Base-by-base conservation (phyloP, 306 rosid species). In the Aeschynomene evenia region DNA sequence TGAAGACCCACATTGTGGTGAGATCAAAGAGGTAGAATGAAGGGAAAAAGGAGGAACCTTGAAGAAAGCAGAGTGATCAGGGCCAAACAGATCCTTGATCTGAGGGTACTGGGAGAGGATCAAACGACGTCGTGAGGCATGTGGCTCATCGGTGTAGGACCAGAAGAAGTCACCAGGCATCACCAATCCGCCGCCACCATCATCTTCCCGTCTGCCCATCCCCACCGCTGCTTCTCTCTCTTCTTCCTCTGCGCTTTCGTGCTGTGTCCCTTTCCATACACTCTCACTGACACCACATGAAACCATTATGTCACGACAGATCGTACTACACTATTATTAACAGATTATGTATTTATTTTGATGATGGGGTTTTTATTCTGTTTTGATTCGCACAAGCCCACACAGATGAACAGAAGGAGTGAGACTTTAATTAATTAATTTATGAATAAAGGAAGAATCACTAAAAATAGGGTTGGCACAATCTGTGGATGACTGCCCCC, bases 141-240 rank as follows among this genome's bases (percentile, higher is more conserved):
- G 98, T 31, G 98, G 98, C 75, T 93, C 97, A 5, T 93, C 98
- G 2, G 96, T 86, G 76, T 88, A 93, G 0, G 98, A 88, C 97
- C 98, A 93, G 75, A 93, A 90, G 78, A 93, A 93, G 70, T 87
- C 96, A 0, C 76, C 84, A 0, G 96, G 82, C 91, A 84, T 84
- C 22, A 77, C 86, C 5, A 77, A 85, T 4, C 86, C 96, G 13
- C 73, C 94, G 11, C 65, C 16, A 43, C 73, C 83, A 82, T 82
- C 23, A n/a, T 24, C 52, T 3, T 8, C 16, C 21, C n/a, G n/a
- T 71, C 48, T 71, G 67, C 40, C 54, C 6, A 66, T 50, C 33
- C 24, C 55, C 43, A 14, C 67, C 11, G 0, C 18, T 23, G 6
- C 0, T 18, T 23, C 1, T 7, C 15, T 53, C 68, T 29, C 60